Conservation (phyloP, 495 filamentous ascomycete species). For the Viridothelium virens region DNA sequence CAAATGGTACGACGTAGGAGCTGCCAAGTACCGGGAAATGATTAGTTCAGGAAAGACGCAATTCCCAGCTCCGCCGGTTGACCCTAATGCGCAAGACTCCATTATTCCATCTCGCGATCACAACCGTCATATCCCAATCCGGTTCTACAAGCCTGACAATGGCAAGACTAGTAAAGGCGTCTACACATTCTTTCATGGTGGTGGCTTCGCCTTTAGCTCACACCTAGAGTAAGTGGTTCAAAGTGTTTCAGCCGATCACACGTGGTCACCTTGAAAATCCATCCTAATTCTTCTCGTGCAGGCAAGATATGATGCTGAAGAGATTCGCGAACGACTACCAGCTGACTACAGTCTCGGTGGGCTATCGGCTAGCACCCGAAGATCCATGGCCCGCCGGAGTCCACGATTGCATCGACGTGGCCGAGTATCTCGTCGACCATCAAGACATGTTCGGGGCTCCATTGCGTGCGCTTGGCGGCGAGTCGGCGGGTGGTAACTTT, state of each 20-base stretch:
- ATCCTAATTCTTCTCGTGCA: neutral
- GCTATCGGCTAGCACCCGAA: slow-evolving; percentile 16
- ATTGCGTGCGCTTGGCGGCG: slow-evolving; percentile 13
- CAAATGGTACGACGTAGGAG: neutral
- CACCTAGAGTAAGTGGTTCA: neutral
- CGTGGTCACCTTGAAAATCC: neutral
- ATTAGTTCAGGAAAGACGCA: neutral
- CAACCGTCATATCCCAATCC: neutral
- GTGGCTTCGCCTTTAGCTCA: neutral
- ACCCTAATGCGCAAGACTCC: neutral
- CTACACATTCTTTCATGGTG: neutral
- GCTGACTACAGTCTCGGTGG: slow-evolving; percentile 2
- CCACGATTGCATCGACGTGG: slow-evolving; percentile 15
- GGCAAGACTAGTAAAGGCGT: neutral
- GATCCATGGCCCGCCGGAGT: slow-evolving; percentile 16
- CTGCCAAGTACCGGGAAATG: neutral
- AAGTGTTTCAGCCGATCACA: neutral
- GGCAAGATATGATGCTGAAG: neutral
- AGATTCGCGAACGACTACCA: neutral
- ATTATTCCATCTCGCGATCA: neutral
- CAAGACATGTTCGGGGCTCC: slow-evolving; percentile 11
- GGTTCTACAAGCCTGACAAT: neutral
- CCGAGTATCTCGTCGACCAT: slow-evolving; percentile 14
- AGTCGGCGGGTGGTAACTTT: slow-evolving; percentile 16
- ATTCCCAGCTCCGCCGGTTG: neutral